phyloP scores from a whole-genome alignment of 441 rosid genomes.

The Francoa sonchifolia region DNA sequence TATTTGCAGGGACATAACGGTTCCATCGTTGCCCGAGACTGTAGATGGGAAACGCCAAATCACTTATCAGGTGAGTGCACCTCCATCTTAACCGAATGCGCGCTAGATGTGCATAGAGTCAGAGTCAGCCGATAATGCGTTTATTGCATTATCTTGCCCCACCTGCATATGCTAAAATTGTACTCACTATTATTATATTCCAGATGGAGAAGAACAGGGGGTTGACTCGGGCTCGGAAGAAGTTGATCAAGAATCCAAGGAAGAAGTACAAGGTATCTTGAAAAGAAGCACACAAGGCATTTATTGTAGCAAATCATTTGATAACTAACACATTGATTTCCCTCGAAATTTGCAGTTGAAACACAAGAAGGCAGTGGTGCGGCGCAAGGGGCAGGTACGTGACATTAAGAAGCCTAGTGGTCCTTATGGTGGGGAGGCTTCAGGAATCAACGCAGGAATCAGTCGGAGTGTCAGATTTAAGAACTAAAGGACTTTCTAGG shows the following conservation, averaged over 20 bases:
- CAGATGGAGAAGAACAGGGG: slow-evolving; percentile 77
- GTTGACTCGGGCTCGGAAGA: slow-evolving; percentile 54
- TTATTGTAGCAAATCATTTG: neutral
- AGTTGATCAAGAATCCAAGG: slow-evolving; percentile 55
- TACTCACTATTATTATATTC: slow-evolving; percentile 2
- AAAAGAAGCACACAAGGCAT: neutral
- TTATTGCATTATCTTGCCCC: too few relatives aligned
- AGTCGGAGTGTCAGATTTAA: slow-evolving; percentile 60
- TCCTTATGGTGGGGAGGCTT: slow-evolving; percentile 53
- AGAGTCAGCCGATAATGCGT: too few relatives aligned
- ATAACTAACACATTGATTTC: neutral
- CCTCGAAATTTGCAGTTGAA: slow-evolving; percentile 28
- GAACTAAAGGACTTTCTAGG: slow-evolving; percentile 14
- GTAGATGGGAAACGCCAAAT: slow-evolving; percentile 61
- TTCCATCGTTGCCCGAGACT: slow-evolving; percentile 41
- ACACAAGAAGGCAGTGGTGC: slow-evolving; percentile 28
- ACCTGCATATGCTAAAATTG: too few relatives aligned
- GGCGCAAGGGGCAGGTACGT: slow-evolving; percentile 59
- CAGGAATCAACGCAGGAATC: slow-evolving; percentile 61
- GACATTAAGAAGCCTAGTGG: slow-evolving; percentile 40
- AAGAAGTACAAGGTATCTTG: slow-evolving; percentile 70
- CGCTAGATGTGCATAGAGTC: too few relatives aligned
- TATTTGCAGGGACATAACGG: slow-evolving; percentile 25
- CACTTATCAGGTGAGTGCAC: slow-evolving; percentile 31
- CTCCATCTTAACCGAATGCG: slow-evolving; percentile 1